Evolutionary conservation across 2,329 filamentous ascomycete genomes (phyloP), one percentile per base, ranked within the genome.

Genomic region (Colletotrichum salicis): DNA sequence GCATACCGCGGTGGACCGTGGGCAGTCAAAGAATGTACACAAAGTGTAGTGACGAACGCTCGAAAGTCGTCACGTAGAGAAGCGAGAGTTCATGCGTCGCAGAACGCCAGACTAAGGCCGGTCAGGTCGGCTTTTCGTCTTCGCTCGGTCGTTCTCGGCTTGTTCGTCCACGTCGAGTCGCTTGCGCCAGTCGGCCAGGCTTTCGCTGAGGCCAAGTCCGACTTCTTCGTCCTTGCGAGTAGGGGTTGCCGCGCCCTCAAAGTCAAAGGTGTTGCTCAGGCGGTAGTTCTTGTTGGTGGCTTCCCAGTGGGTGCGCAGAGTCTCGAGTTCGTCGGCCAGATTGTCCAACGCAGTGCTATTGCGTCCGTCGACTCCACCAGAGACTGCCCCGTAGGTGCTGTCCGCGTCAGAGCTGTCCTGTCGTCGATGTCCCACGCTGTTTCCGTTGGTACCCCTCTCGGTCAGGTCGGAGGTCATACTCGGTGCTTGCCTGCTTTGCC

Each of bases 251-350:
- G 67, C 66, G 24, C 67, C 58, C 68, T 97, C 95, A 76, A 97
- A 95, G 79, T 98, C 95, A 77, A 97, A 97, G 63, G 93, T 91
- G 78, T 92, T 95, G 82, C 94, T 97, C 56, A 98, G 85, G 29
- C 96, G 92, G 81, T 98, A 98, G 78, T 94, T 97, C 82, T 97
- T 96, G 84, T 96, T 98, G 13, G 95, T 97, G 51, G 92, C 94
- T 83, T 98, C 95, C 96, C 96, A 99, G 77, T 98, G 95, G 64
- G 87, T 94, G 64, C 96, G 91, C 59, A 99, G 87, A 13, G 94
- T 93, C 80, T 99, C 96, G 8, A 99, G 90, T 84, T 99, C 96
- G 74, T 90, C 94, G 12, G 96, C 96, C 29, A 99, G 89, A 74
- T 92, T 96, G 82, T 99, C 96, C 24, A 99, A 88, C 3, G 95